Conservation (phyloP, 2,329 filamentous ascomycete species). For the Curvularia spicifera region DNA sequence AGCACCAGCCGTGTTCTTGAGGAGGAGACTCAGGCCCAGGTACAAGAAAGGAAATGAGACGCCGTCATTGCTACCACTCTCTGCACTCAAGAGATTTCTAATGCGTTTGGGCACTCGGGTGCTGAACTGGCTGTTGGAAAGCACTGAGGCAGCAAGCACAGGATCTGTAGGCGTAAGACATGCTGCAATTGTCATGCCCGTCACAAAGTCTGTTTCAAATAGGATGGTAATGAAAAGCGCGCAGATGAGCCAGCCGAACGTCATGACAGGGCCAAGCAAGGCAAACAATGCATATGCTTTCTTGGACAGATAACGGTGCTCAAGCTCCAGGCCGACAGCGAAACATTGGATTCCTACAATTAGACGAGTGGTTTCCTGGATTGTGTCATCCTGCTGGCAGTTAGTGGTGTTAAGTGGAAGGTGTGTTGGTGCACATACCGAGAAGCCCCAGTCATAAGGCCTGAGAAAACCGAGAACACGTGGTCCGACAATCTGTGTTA, state of each 20-base stretch:
- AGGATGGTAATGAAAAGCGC: slow-evolving; percentile 56
- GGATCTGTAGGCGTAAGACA: slow-evolving; percentile 65
- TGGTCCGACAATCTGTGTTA: slow-evolving; percentile 48
- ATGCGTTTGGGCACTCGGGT: slow-evolving; percentile 59
- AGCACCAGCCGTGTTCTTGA: slow-evolving; percentile 45
- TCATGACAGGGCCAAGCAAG: slow-evolving; percentile 61
- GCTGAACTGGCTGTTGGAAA: slow-evolving; percentile 61
- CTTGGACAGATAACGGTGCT: slow-evolving; percentile 55
- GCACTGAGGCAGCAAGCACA: slow-evolving; percentile 61
- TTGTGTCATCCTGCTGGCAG: slow-evolving; percentile 46
- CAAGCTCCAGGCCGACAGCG: slow-evolving; percentile 48
- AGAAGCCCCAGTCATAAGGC: slow-evolving; percentile 51
- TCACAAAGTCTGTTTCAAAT: slow-evolving; percentile 55
- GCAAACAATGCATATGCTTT: slow-evolving; percentile 60
- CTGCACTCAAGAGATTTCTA: slow-evolving; percentile 59
- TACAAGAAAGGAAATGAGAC: slow-evolving; percentile 64
- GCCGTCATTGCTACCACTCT: slow-evolving; percentile 64
- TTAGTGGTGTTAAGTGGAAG: slow-evolving; percentile 1
- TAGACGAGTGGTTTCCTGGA: slow-evolving; percentile 53
- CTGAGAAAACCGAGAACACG: slow-evolving; percentile 48
- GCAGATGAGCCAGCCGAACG: slow-evolving; percentile 57
- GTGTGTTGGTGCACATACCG: background rate
- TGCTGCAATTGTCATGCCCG: slow-evolving; percentile 60
- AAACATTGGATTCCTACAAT: slow-evolving; percentile 55
- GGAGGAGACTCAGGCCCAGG: slow-evolving; percentile 57